Percentiles rank a stretch among this genome's conserved stretches.
These are phyloP conservation scores for Petasospora rhodanensis DNA, from an alignment of 1,139 yeast genomes.

Conservation along the genomic window DNA sequence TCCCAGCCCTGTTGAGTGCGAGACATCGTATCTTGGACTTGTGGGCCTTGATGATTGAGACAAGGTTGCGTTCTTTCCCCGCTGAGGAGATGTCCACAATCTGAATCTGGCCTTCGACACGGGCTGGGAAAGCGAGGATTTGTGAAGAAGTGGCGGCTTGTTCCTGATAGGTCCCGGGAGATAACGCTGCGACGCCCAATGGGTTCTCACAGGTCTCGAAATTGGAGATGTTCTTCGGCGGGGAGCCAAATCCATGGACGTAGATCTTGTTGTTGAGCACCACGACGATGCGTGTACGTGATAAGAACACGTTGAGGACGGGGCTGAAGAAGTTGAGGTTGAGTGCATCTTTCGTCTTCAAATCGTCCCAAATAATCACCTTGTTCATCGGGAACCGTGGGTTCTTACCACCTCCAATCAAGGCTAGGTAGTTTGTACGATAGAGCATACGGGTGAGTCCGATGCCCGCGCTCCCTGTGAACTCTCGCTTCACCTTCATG, in stretches of 20 bases:
- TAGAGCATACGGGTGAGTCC: conserved; percentile 80
- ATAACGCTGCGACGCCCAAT: conserved; percentile 64
- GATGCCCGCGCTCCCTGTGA: conserved; percentile 48
- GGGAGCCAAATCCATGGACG: conserved; percentile 76
- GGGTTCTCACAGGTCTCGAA: conserved; percentile 73
- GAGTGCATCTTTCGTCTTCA: conserved; percentile 71
- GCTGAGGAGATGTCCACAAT: conserved; percentile 25
- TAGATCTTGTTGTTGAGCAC: conserved; percentile 63
- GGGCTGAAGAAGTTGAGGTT: conserved; percentile 72
- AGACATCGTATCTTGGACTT: conserved; percentile 64
- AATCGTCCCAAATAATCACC: conserved; percentile 85
- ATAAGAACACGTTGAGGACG: conserved; percentile 66
- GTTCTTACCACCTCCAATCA: conserved; percentile 82
- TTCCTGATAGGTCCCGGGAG: conserved; percentile 29
- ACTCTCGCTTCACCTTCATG: conserved; percentile 63
- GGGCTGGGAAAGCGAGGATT: conserved; percentile 66
- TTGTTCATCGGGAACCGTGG: conserved; percentile 78
- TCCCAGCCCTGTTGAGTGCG: conserved; percentile 67
- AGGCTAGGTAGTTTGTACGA: conserved; percentile 82
- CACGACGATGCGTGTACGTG: conserved; percentile 71
- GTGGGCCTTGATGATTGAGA: conserved; percentile 81
- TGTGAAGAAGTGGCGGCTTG: conserved; percentile 30
- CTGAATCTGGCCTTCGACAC: conserved; percentile 36
- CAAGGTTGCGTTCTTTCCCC: conserved; percentile 46
- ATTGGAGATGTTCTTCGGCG: conserved; percentile 64